Evolutionary conservation across 2,329 filamentous ascomycete genomes (phyloP).

Genomic region (Clonostachys byssicola): DNA sequence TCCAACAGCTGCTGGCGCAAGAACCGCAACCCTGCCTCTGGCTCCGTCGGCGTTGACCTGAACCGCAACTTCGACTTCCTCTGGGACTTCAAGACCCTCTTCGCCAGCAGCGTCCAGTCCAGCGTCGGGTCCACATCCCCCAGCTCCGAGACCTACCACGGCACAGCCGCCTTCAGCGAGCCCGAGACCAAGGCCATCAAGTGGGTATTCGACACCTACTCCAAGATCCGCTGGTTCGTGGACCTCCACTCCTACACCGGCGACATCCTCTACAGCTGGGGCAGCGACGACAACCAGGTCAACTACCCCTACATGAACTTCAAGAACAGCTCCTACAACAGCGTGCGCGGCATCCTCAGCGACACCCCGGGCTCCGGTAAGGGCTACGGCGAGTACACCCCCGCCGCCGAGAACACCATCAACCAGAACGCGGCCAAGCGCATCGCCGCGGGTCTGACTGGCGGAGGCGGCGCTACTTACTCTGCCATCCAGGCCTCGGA

Average conservation of each 20-base stretch:
- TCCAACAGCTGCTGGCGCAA: slow-evolving; percentile 49
- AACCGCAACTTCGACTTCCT: slow-evolving; percentile 56
- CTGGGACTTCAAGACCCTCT: slow-evolving; percentile 40
- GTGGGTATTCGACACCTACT: slow-evolving; percentile 44
- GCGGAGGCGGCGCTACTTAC: slow-evolving; percentile 29
- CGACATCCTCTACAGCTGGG: slow-evolving; percentile 51
- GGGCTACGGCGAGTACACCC: slow-evolving; percentile 40
- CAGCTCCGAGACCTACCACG: slow-evolving; percentile 43
- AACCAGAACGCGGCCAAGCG: slow-evolving; percentile 19
- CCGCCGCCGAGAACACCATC: slow-evolving; percentile 22
- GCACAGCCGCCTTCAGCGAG: slow-evolving; percentile 46
- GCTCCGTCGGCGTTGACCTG: slow-evolving; percentile 39
- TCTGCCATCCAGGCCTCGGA: slow-evolving; percentile 28
- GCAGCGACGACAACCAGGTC: slow-evolving; percentile 47
- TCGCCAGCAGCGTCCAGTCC: slow-evolving; percentile 21
- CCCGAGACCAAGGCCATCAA: slow-evolving; percentile 50
- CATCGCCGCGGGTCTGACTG: slow-evolving; percentile 32
- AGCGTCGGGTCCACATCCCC: slow-evolving; percentile 23
- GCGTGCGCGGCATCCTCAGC: slow-evolving; percentile 35
- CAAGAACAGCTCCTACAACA: slow-evolving; percentile 44
- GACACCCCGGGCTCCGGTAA: slow-evolving; percentile 21
- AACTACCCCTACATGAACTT: slow-evolving; percentile 42
- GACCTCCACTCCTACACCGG: slow-evolving; percentile 53
- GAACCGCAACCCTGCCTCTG: slow-evolving; percentile 42
- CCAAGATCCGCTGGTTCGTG: slow-evolving; percentile 49